Percentiles rank a stretch among this genome's conserved stretches.
Conservation (phyloP, 2,329 filamentous ascomycete genomes). For the Aspergillus sp. region DNA sequence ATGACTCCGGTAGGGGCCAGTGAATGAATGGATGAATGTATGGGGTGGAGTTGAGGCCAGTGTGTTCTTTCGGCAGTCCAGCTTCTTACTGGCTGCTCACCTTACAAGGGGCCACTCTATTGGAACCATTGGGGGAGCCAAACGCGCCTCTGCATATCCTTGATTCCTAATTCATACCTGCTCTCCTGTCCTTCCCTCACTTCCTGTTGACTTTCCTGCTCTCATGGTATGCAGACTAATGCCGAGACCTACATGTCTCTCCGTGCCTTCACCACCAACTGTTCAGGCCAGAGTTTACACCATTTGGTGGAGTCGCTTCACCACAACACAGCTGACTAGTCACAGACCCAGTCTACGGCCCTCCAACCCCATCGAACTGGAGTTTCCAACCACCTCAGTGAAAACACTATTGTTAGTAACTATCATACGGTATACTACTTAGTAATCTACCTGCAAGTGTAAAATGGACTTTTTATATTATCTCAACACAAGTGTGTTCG, state of each 20-base stretch:
- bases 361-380: too few relatives aligned
- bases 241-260: neutral
- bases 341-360: too few relatives aligned
- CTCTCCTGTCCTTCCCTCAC: neutral
- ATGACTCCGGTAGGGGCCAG: slow-evolving; percentile 5
- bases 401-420: too few relatives aligned
- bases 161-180: neutral
- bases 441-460: too few relatives aligned
- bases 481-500: too few relatives aligned
- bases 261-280: neutral
- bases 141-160: neutral
- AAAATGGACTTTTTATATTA: too few relatives aligned
- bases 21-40: slow-evolving; percentile 12
- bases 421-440: too few relatives aligned
- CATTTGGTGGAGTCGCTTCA: neutral
- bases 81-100: slow-evolving; percentile 25
- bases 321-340: neutral
- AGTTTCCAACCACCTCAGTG: too few relatives aligned
- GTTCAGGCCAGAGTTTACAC: neutral
- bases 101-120: slow-evolving; percentile 22
- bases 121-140: slow-evolving; percentile 1
- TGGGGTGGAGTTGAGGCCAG: slow-evolving; percentile 37
- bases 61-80: slow-evolving; percentile 41
- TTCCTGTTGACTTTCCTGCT: neutral
- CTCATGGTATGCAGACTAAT: neutral